These are phyloP conservation scores for Peltaster fructicola DNA, from an alignment of 2,329 filamentous ascomycete species.

Conservation along the genomic window DNA sequence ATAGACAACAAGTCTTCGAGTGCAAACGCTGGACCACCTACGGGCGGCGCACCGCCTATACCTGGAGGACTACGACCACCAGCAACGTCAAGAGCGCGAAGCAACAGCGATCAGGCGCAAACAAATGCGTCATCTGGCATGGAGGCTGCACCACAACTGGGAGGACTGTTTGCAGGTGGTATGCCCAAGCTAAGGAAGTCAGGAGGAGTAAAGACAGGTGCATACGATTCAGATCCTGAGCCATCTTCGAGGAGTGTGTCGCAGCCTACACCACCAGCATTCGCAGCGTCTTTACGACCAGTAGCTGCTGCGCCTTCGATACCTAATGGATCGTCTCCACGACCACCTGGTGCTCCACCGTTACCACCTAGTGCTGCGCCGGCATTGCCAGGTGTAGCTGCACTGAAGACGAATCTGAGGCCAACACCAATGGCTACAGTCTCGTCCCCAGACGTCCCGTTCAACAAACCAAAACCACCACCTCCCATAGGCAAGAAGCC, in stretches of 20 bases:
- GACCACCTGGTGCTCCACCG: slow-evolving; percentile 28
- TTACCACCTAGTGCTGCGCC: slow-evolving; percentile 24
- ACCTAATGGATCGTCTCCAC: slow-evolving; percentile 22
- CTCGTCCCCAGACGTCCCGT: slow-evolving; percentile 34
- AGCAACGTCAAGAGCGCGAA: slow-evolving; percentile 51
- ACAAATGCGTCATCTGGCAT: slow-evolving; percentile 25
- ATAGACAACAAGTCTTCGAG: slow-evolving; percentile 42
- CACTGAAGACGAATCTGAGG: slow-evolving; percentile 28
- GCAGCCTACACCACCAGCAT: slow-evolving; percentile 35
- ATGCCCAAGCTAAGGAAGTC: slow-evolving; percentile 90
- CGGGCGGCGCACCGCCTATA: slow-evolving; percentile 68
- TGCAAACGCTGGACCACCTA: slow-evolving; percentile 34
- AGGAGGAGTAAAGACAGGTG: slow-evolving; percentile 44
- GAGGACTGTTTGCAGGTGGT: slow-evolving; percentile 75
- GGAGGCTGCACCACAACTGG: slow-evolving; percentile 60
- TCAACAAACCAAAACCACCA: slow-evolving; percentile 46
- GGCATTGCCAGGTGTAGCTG: slow-evolving; percentile 39
- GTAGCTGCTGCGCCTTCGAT: slow-evolving; percentile 29
- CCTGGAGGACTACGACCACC: slow-evolving; percentile 58
- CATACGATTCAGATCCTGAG: slow-evolving; percentile 62
- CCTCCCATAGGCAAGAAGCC: slow-evolving; percentile 62
- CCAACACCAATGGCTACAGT: slow-evolving; percentile 44
- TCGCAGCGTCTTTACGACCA: slow-evolving; percentile 16
- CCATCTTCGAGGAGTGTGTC: slow-evolving; percentile 22
- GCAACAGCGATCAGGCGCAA: slow-evolving; percentile 58